These are phyloP conservation scores for Phytophthora boehmeriae DNA, from an alignment of 352 stramenopile species.

Conservation along the genomic window DNA sequence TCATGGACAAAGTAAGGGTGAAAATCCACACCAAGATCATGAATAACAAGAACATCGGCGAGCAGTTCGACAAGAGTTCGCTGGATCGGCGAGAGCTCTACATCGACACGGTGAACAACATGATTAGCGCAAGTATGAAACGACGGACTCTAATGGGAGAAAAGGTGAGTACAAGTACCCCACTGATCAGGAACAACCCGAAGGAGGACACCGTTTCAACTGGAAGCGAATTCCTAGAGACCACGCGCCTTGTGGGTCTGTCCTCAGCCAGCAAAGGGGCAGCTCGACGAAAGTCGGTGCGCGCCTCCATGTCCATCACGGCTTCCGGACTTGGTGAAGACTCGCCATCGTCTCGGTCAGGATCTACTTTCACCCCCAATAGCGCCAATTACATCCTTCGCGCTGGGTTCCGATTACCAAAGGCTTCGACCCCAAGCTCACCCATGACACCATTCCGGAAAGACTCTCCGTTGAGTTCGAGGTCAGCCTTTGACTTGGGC, in stretches of 20 bases:
- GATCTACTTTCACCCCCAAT: conserved; percentile 45
- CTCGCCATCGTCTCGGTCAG: conserved; percentile 24
- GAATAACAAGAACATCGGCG: conserved; percentile 90
- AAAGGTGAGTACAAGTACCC: neutral
- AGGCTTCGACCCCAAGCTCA: conserved; percentile 41
- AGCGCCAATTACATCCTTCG: conserved; percentile 51
- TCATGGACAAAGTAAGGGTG: conserved; percentile 77
- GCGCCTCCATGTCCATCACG: conserved; percentile 36
- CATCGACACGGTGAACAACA: conserved; percentile 81
- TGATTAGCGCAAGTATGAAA: conserved; percentile 76
- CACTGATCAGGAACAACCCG: conserved; percentile 22
- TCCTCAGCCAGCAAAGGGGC: conserved; percentile 18
- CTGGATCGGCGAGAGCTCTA: conserved; percentile 82
- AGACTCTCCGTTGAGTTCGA: conserved; percentile 31
- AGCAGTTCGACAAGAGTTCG: conserved; percentile 86
- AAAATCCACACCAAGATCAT: conserved; percentile 89
- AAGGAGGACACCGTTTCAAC: conserved; percentile 29
- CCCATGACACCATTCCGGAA: conserved; percentile 24
- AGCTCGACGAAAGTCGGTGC: conserved; percentile 32
- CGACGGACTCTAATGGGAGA: conserved; percentile 56
- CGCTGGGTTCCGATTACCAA: conserved; percentile 61
- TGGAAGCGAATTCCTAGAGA: conserved; percentile 52
- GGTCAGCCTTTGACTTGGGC: conserved; percentile 29
- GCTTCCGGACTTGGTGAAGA: conserved; percentile 39
- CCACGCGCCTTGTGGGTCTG: conserved; percentile 41